A percentile compares a stretch with the other conserved stretches of the same genome.
Conservation (phyloP, 139 green algal genomes). For the Auxenochlorella pyrenoidosa region DNA sequence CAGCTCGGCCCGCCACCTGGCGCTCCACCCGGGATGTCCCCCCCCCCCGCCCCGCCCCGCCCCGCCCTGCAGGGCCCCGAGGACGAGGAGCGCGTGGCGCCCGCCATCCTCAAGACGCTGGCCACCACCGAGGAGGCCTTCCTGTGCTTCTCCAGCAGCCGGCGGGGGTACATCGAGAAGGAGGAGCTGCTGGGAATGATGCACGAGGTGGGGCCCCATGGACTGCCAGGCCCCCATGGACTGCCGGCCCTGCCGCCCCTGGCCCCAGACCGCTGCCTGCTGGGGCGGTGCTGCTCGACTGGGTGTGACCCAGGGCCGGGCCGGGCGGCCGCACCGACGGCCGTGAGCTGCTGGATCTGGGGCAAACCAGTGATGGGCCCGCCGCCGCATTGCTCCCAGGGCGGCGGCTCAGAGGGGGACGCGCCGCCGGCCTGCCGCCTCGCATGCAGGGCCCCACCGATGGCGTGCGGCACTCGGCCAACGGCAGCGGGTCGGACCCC, state of each 20-base stretch:
- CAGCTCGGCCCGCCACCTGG: neutral
- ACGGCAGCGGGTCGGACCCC: constrained; percentile 18
- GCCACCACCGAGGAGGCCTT: constrained; percentile 2
- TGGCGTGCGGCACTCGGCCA: constrained; percentile 2
- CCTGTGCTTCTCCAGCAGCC: neutral
- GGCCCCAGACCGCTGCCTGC: no score
- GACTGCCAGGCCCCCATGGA: no score
- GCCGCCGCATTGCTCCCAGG: no score
- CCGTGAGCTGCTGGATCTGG: no score
- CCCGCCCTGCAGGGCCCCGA: constrained; percentile 19
- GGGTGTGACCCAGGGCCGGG: no score
- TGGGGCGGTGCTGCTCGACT: no score
- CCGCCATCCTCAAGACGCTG: neutral
- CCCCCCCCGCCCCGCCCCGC: neutral
- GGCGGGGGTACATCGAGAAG: neutral
- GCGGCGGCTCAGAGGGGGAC: no score
- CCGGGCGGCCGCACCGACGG: no score
- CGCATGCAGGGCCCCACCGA: constrained; percentile 11
- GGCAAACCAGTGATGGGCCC: no score
- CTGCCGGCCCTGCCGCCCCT: no score
- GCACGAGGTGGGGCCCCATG: constrained; percentile 24
- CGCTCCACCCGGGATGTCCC: neutral
- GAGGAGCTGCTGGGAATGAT: constrained; percentile 19
- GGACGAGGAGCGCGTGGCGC: neutral
- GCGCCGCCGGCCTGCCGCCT: no score